Evolutionary conservation across 768 basidiomycete genomes (phyloP).

Genomic region (Trametes cubensis): DNA sequence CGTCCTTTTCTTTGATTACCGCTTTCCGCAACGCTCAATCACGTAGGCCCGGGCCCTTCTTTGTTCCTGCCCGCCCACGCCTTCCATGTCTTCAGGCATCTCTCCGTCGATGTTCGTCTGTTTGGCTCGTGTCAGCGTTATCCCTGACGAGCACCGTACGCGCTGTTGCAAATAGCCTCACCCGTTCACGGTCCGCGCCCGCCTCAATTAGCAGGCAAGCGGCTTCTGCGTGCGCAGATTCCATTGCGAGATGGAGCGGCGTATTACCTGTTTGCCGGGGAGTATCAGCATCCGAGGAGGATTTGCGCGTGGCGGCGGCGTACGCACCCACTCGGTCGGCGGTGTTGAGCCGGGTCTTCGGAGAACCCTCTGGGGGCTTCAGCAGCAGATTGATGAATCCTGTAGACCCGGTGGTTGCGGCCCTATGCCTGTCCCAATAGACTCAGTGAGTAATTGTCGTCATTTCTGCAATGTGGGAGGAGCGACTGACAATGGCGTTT

Average conservation of each 20-base stretch:
- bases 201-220: constrained; percentile 92
- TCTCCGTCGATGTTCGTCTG: constrained; percentile 72
- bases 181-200: constrained; percentile 89
- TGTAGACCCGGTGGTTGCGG: constrained; percentile 91
- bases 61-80: constrained; percentile 91
- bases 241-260: constrained; percentile 95
- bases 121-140: constrained; percentile 1
- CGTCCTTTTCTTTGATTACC: constrained; percentile 32
- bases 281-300: constrained; percentile 22
- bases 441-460: not conserved
- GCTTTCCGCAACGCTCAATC: constrained; percentile 68
- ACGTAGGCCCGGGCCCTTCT: constrained; percentile 78
- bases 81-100: constrained; percentile 86
- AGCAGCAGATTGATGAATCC: constrained; percentile 89
- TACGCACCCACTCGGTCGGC: constrained; percentile 71
- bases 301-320: not conserved
- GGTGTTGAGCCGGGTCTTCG: constrained; percentile 85
- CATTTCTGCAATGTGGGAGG: not conserved
- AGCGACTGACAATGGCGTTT: constrained; percentile 76
- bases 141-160: not conserved
- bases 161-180: constrained; percentile 43
- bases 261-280: constrained; percentile 72
- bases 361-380: constrained; percentile 72
- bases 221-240: constrained; percentile 90
- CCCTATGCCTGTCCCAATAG: constrained; percentile 71